Evolutionary conservation across 1,139 yeast genomes (phyloP).

Genomic region (Magnusiomyces ingens): DNA sequence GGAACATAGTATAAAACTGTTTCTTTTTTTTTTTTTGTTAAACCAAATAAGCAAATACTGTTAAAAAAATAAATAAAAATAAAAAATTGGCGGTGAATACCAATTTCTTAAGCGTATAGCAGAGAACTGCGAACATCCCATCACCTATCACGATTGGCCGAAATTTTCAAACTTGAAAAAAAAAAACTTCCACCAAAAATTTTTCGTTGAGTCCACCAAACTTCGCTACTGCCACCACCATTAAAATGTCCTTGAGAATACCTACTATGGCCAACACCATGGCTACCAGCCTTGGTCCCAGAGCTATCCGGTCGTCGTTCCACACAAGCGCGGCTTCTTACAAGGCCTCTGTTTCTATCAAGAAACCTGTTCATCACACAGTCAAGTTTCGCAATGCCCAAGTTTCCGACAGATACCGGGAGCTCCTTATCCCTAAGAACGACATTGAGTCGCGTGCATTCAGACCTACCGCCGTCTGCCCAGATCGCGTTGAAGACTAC

Average conservation of each 20-base stretch:
- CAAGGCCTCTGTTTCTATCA: slow-evolving; percentile 62
- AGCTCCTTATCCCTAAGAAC: slow-evolving; percentile 54
- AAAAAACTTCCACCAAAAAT: not conserved
- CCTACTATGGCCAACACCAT: not conserved
- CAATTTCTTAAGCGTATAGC: not conserved
- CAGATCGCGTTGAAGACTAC: slow-evolving; percentile 76
- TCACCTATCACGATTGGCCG: not conserved
- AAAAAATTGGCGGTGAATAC: not conserved
- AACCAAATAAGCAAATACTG: not conserved
- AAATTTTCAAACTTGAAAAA: not conserved
- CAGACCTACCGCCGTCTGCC: slow-evolving; percentile 63
- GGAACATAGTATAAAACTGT: not conserved
- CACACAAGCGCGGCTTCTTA: slow-evolving; percentile 19
- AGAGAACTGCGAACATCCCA: not conserved
- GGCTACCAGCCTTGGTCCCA: not conserved
- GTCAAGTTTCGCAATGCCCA: slow-evolving; percentile 67
- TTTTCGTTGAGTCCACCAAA: not conserved
- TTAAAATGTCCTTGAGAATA: not conserved
- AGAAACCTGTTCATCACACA: slow-evolving; percentile 86
- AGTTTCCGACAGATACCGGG: slow-evolving; percentile 53
- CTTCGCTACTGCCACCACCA: slow-evolving; percentile 31
- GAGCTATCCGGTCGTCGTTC: slow-evolving; percentile 24
- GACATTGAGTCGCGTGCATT: slow-evolving; percentile 51
- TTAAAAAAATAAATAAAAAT: not conserved
- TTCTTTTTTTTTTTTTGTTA: not conserved